Conservation (phyloP, 768 basidiomycete genomes). For the Lactarius vividus region DNA sequence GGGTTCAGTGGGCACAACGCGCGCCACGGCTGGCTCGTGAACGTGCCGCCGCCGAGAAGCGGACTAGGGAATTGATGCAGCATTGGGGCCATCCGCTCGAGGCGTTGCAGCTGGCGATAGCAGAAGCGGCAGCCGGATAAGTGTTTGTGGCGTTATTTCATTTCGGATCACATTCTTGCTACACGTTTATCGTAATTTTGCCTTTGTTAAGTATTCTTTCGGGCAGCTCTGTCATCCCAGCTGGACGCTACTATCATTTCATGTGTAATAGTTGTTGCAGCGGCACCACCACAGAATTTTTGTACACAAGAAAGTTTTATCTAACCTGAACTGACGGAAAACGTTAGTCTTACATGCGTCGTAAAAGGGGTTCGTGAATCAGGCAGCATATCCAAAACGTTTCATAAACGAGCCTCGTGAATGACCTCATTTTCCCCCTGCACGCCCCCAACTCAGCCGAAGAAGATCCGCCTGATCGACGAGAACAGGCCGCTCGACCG, state of each 20-base stretch:
- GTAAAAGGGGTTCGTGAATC: neutral
- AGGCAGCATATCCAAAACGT: neutral
- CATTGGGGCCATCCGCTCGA: slow-evolving; percentile 25
- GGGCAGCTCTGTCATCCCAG: neutral
- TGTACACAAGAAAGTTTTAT: slow-evolving; percentile 1
- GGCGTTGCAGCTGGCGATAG: neutral
- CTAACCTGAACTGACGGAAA: neutral
- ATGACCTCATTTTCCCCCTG: neutral
- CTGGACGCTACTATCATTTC: neutral
- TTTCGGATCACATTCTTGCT: neutral
- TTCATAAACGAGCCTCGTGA: neutral
- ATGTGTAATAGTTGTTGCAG: neutral
- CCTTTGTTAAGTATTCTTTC: neutral
- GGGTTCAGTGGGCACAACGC: slow-evolving; percentile 26
- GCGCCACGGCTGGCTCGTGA: slow-evolving; percentile 21
- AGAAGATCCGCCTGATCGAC: slow-evolving; percentile 15
- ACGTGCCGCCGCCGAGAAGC: slow-evolving; percentile 22
- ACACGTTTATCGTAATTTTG: neutral
- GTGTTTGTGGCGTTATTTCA: too few relatives aligned
- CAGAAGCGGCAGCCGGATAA: neutral
- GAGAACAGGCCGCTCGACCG: slow-evolving; percentile 15
- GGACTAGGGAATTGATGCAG: neutral
- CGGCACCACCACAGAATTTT: neutral
- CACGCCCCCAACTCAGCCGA: neutral
- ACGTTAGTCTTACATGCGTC: neutral